Evolutionary conservation across 192 early-diverging fungal species (phyloP), one percentile per base, ranked within the genome.

Genomic region (Podila clonocystis): DNA sequence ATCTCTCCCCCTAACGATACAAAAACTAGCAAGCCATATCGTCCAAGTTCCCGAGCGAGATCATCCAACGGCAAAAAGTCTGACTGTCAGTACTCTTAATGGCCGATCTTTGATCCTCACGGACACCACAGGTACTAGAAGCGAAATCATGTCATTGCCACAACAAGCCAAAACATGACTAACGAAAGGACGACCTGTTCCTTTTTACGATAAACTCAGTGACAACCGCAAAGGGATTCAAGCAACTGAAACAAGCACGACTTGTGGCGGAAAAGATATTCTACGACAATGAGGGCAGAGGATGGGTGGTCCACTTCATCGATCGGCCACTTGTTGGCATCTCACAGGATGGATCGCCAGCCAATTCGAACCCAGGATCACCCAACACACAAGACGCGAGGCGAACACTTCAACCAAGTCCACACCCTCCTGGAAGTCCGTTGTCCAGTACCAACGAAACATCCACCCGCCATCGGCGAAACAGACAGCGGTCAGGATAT

Each of bases 161-260:
- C 15, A 17, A 8, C 34, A 36, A 36, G 1, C 22, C 13, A 19
- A 11, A n/a, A 28, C 19, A 4, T 20, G 13, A 28, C 38, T 3
- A n/a, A 28, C 30, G 34, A 9, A 30, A 55, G 8, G 6, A 13
- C 8, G 17, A 5, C 19, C 30, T 4, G 5, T 29, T 19, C 13
- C 2, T 17, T 45, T 45, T 45, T 45, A 45, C 13, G 13, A 15
- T 45, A 15, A 49, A n/a, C 12, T 9, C 2, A 79, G 75, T 79
- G 9, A 79, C 75, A 5, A 79, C 75, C 4, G 75, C 75, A 20
- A 79, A 79, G 28, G 75, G 75, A 62, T 79, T 79, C 65, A 79
- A 72, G 31, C 65, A 72, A 4, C 30, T 79, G 24, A 71, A 72
- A 59, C 75, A 79, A 38, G 75, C 75, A 13, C 64, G 75, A 11